Evolutionary conservation across 31 red algal species (phyloP), one percentile per base, ranked within the genome.

Genomic region (Porphyra umbilicalis): DNA sequence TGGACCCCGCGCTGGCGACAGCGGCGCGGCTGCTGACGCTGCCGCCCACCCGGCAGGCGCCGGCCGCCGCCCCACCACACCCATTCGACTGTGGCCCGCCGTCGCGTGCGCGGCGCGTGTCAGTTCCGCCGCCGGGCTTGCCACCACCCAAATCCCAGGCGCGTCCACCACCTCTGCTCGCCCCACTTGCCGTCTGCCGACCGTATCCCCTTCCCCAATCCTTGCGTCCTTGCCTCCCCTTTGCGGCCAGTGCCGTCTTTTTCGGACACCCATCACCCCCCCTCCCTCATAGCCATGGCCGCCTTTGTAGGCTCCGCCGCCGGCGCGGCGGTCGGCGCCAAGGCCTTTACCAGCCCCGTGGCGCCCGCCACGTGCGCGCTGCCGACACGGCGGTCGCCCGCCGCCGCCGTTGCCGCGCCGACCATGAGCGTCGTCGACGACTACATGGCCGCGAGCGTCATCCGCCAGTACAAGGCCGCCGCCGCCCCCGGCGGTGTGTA

Each of bases 401-500:
- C 35, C 8, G 74, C 74, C 4, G 35, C 32, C 15, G 15, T 15
- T 15, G 76, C 76, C 25, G 35, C 32, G 76, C 25, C 20, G 76
- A 0, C 32, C 33, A 78, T 35, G 76, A 30, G 35, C 76, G 57
- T 71, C 25, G 57, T 71, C 5, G 90, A 87, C 82, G 36, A 36
- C 57, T 87, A 80, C 77, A 87, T 81, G 81, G 77, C 80, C 30
- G 31, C 34, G 35, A 75, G 82, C 25, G 34, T 83, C 76, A 37
- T 44, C 20, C 39, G 38, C 6, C 77, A 83, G 77, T 79, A 77
- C 38, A 92, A 92, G 77, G 46, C 82, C 10, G 80, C 85, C 0
- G 90, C 90, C 74, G 80, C 81, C 8, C 44, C 80, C 0, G 57
- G 37, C 8, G 85, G 84, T 9, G 81, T 80, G 76, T 92, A 92